Percentiles rank a stretch among this genome's conserved stretches.
Evolutionary conservation across 164 flowering plant species (phyloP).

Genomic region (Chloranthus sessilifolius): DNA sequence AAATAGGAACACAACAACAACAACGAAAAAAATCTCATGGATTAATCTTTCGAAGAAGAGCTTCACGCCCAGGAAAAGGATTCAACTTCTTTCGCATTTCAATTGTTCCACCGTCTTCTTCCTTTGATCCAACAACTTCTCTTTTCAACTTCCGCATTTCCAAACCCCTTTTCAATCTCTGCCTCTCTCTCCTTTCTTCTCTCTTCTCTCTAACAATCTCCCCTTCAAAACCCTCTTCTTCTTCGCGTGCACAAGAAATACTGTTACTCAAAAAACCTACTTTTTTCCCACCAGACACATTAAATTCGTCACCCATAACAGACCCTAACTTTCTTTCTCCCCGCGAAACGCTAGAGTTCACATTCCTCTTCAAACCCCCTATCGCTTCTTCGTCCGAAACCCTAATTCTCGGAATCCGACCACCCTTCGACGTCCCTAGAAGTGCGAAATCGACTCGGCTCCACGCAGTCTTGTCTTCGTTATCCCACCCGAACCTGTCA

Average conservation of each 20-base stretch:
- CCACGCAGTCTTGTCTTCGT: slow-evolving; percentile 64
- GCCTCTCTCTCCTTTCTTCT: slow-evolving; percentile 27
- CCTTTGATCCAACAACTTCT: slow-evolving; percentile 5
- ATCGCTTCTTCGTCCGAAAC: not conserved
- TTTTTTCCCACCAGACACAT: slow-evolving; percentile 5
- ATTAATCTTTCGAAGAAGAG: slow-evolving; percentile 34
- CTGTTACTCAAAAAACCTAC: slow-evolving; percentile 15
- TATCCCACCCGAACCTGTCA: slow-evolving; percentile 78
- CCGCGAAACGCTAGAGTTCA: not conserved
- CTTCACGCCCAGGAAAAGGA: slow-evolving; percentile 66
- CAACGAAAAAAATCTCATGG: not conserved
- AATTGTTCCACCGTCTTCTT: not conserved
- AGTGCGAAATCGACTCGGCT: slow-evolving; percentile 50
- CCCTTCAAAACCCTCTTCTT: slow-evolving; percentile 7
- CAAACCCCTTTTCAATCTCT: slow-evolving; percentile 19
- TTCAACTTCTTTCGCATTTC: slow-evolving; percentile 13
- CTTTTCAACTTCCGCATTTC: slow-evolving; percentile 8
- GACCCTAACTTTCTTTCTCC: not conserved
- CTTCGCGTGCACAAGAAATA: not conserved
- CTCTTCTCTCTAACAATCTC: slow-evolving; percentile 14
- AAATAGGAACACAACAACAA: too few relatives aligned
- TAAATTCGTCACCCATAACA: not conserved
- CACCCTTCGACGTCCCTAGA: slow-evolving; percentile 68
- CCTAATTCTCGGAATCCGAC: slow-evolving; percentile 51
- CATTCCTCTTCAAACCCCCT: slow-evolving; percentile 9